Evolutionary conservation across 768 basidiomycete species (phyloP).

Genomic region (Termitomyces sp.): DNA sequence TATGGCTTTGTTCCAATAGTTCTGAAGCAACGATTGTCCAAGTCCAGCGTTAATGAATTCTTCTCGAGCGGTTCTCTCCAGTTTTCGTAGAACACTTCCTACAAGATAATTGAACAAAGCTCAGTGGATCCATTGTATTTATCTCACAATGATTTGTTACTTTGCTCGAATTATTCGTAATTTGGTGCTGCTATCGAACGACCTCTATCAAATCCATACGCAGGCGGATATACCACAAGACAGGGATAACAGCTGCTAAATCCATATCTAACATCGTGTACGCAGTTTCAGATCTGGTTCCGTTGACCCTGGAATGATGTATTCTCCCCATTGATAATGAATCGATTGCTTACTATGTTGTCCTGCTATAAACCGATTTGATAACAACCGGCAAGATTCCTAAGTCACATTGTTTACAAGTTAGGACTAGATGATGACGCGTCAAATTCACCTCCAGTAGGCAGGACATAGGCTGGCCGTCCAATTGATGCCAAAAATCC

Average conservation of each 20-base stretch:
- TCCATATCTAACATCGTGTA: neutral
- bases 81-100: neutral
- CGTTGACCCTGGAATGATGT: neutral
- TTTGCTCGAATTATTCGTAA: neutral
- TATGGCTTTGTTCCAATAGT: neutral
- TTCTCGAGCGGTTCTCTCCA: neutral
- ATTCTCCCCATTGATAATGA: neutral
- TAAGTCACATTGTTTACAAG: constrained; percentile 1
- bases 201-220: neutral
- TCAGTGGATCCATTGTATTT: neutral
- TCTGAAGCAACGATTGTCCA: too few species aligned
- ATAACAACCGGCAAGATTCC: constrained; percentile 21
- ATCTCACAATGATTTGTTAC: neutral
- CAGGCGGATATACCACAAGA: neutral
- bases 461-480: constrained; percentile 41
- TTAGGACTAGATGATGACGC: neutral
- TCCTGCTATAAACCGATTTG: constrained; percentile 10
- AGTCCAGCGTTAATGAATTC: neutral
- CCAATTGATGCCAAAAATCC: constrained; percentile 49
- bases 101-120: too few species aligned
- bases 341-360: neutral
- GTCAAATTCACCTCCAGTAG: constrained; percentile 57
- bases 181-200: neutral
- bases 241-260: neutral
- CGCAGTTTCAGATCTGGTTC: neutral